phyloP scores from a whole-genome alignment of 2,329 filamentous ascomycete species.

The Claviceps sp. region DNA sequence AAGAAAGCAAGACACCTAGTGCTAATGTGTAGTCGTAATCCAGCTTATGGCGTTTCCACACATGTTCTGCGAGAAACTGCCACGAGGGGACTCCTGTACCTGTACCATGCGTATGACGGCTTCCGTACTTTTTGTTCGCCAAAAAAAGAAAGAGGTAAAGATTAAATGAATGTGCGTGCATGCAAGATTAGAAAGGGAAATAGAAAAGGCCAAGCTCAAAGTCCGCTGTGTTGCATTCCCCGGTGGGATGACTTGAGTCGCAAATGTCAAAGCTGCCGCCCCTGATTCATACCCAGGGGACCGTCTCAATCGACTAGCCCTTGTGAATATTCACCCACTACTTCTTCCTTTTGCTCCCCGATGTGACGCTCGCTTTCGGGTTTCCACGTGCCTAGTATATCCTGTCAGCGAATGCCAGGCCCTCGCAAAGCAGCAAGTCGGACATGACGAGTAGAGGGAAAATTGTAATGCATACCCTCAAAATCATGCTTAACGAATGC shows the following conservation, averaged over 20 bases:
- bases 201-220: not conserved
- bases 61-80: not conserved
- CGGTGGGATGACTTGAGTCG: not conserved
- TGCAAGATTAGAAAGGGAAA: not conserved
- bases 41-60: not conserved
- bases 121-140: not conserved
- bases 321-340: not conserved
- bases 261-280: not conserved
- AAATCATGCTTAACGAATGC: conserved; percentile 97
- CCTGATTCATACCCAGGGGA: no score
- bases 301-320: not conserved
- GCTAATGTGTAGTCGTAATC: not conserved
- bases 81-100: no score
- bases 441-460: not conserved
- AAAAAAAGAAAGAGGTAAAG: not conserved
- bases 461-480: conserved; percentile 54
- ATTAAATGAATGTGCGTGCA: not conserved
- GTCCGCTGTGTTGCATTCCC: not conserved
- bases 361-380: conserved; percentile 59
- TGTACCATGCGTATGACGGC: not conserved
- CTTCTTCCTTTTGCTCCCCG: conserved; percentile 30
- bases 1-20: not conserved
- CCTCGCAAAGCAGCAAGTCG: not conserved
- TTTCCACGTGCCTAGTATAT: conserved; percentile 55
- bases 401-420: conserved; percentile 9